phyloP scores from a whole-genome alignment of 2,329 filamentous ascomycete species.

The Pyrenochaeta sp. region DNA sequence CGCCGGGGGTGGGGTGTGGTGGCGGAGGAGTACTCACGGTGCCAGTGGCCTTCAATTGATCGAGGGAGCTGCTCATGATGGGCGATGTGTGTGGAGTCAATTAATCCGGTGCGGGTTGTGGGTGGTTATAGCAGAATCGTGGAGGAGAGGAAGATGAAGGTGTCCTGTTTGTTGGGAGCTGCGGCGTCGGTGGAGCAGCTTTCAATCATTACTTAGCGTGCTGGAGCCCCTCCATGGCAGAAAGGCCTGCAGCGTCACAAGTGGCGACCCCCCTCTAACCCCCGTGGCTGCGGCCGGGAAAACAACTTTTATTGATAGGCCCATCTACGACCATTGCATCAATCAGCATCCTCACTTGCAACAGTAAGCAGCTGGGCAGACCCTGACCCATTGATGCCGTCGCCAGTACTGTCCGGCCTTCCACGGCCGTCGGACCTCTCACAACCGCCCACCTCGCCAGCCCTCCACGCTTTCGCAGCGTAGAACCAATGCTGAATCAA shows the following conservation, averaged over 20 bases:
- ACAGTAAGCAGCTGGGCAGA: conserved; percentile 24
- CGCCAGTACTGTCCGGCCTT: conserved; percentile 5
- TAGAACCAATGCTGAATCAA: conserved; percentile 19
- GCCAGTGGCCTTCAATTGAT: conserved; percentile 96
- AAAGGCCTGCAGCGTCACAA: conserved; percentile 43
- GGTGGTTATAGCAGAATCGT: conserved; percentile 2
- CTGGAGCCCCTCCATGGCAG: conserved; percentile 32
- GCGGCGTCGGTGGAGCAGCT: conserved; percentile 26
- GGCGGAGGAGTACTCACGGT: conserved; percentile 72
- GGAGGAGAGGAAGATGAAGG: conserved; percentile 6
- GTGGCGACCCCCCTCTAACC: too few species aligned
- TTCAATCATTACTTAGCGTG: conserved; percentile 27
- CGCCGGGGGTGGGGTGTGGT: conserved; percentile 21
- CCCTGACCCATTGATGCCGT: conserved; percentile 12
- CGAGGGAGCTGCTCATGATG: conserved; percentile 85
- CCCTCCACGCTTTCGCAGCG: conserved; percentile 12
- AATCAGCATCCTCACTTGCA: conserved; percentile 33
- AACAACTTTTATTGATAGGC: conserved; percentile 24
- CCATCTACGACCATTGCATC: conserved; percentile 27
- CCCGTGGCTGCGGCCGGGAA: conserved; percentile 29
- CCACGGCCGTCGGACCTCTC: conserved; percentile 13
- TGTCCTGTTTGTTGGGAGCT: conserved; percentile 31
- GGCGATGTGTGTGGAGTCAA: conserved; percentile 9
- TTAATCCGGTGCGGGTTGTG: conserved; percentile 11
- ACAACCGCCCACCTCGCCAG: conserved; percentile 1